phyloP scores from a whole-genome alignment of 306 rosid genomes.

The Malus asiatica region DNA sequence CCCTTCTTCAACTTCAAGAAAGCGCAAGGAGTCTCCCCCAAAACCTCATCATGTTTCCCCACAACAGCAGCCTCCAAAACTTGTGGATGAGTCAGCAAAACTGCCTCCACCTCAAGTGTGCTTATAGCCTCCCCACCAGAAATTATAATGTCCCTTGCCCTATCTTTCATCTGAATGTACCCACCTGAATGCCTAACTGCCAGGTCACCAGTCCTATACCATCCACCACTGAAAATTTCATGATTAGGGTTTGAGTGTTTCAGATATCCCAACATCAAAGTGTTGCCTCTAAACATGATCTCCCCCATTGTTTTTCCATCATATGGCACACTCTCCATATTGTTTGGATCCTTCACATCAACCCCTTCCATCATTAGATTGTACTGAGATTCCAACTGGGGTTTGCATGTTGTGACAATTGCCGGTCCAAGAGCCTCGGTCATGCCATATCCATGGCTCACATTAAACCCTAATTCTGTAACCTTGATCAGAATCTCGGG shows the following conservation, averaged over 20 bases:
- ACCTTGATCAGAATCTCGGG: slow-evolving; percentile 34
- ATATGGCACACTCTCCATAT: slow-evolving; percentile 46
- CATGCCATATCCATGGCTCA: slow-evolving; percentile 84
- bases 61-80: slow-evolving; percentile 72
- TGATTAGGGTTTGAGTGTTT: slow-evolving; percentile 34
- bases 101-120: slow-evolving; percentile 65
- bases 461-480: slow-evolving; percentile 47
- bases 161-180: slow-evolving; percentile 58
- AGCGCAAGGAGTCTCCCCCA: slow-evolving; percentile 39
- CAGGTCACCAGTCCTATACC: slow-evolving; percentile 77
- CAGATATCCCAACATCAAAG: slow-evolving; percentile 59
- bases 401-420: slow-evolving; percentile 44
- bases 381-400: slow-evolving; percentile 10
- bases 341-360: slow-evolving; percentile 61
- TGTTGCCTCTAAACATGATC: slow-evolving; percentile 60
- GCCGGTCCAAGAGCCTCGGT: slow-evolving; percentile 75
- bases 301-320: slow-evolving; percentile 79
- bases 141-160: slow-evolving; percentile 49
- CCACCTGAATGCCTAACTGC: slow-evolving; percentile 47
- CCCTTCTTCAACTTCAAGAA: slow-evolving; percentile 56
- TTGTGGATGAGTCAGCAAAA: slow-evolving; percentile 55
- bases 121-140: slow-evolving; percentile 41
- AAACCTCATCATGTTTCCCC: slow-evolving; percentile 31
- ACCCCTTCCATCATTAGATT: slow-evolving; percentile 35
- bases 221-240: slow-evolving; percentile 54